Conservation (phyloP, 2,329 filamentous ascomycete species). For the Tolypocladium guangdongense region DNA sequence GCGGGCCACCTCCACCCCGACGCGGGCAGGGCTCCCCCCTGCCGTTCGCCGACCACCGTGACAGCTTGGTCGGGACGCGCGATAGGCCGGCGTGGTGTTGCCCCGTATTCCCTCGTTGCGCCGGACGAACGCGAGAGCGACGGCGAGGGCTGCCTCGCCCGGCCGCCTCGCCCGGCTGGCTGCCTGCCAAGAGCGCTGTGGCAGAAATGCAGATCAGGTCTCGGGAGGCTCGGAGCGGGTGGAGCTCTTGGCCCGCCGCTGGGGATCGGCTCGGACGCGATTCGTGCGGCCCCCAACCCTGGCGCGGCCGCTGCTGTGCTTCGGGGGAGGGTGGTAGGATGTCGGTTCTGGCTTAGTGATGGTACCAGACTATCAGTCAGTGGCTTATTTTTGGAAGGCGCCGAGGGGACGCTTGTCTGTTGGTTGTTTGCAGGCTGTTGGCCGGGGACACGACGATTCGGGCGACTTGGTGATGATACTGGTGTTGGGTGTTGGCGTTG, state of each 20-base stretch:
- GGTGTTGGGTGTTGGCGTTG: too few species aligned
- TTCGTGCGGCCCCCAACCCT: background rate
- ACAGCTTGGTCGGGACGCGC: background rate
- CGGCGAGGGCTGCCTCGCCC: background rate
- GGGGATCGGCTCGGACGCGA: background rate
- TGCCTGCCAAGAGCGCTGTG: background rate
- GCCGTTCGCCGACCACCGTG: background rate
- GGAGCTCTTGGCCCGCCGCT: background rate
- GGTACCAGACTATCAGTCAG: background rate
- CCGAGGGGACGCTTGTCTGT: background rate
- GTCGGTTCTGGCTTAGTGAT: background rate
- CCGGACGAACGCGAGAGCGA: background rate
- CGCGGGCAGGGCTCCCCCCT: background rate
- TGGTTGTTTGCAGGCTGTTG: too few species aligned
- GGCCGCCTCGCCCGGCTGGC: too few species aligned
- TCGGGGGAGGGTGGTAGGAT: background rate
- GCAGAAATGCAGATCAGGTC: background rate
- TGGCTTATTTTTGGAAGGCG: background rate
- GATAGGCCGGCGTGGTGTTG: background rate
- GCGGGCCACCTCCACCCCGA: background rate
- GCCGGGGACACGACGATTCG: too few species aligned
- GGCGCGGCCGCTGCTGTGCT: background rate
- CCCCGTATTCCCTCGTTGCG: too few species aligned
- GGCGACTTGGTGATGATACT: too few species aligned
- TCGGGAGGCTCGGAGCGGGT: background rate